These are phyloP conservation scores for Periconia sp. DNA, from an alignment of 2,329 filamentous ascomycete species.

Conservation along the genomic window DNA sequence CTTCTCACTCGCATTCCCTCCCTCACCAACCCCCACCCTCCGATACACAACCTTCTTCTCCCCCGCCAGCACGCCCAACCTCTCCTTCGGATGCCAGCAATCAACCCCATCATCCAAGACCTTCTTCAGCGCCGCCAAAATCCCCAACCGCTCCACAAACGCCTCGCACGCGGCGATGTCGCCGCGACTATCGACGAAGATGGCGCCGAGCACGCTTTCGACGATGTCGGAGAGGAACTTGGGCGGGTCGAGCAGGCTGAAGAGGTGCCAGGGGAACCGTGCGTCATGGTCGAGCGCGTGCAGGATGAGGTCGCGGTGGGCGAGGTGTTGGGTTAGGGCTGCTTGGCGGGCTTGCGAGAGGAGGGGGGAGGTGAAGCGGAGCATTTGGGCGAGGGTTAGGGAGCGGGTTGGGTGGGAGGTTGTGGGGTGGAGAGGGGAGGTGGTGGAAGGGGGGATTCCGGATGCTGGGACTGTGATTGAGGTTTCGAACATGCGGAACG, in stretches of 20 bases:
- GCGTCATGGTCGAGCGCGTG: constrained; percentile 52
- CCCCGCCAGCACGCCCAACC: constrained; percentile 62
- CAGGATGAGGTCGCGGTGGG: constrained; percentile 53
- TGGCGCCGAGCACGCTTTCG: constrained; percentile 76
- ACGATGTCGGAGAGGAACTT: constrained; percentile 86
- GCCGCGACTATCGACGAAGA: constrained; percentile 71
- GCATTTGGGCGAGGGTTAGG: constrained; percentile 70
- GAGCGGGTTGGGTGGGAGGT: constrained; percentile 37
- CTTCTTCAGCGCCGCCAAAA: constrained; percentile 64
- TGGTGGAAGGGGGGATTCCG: constrained; percentile 49
- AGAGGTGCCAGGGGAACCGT: constrained; percentile 74
- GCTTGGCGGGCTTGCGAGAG: background rate
- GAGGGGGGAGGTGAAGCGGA: background rate
- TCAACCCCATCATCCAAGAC: constrained; percentile 61
- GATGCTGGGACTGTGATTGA: constrained; percentile 52
- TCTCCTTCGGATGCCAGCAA: constrained; percentile 65
- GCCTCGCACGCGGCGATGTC: constrained; percentile 58
- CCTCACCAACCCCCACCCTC: constrained; percentile 15
- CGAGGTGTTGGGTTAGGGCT: constrained; percentile 39
- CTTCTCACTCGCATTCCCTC: background rate
- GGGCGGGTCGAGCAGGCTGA: constrained; percentile 65
- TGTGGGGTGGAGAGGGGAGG: no score
- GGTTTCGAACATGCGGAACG: constrained; percentile 70
- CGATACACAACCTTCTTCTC: constrained; percentile 58
- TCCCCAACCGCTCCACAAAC: constrained; percentile 65